Percentiles rank a stretch among this genome's conserved stretches.
phyloP scores from a whole-genome alignment of 1,139 yeast genomes.

The Suzukiozyma palmioleophila region DNA sequence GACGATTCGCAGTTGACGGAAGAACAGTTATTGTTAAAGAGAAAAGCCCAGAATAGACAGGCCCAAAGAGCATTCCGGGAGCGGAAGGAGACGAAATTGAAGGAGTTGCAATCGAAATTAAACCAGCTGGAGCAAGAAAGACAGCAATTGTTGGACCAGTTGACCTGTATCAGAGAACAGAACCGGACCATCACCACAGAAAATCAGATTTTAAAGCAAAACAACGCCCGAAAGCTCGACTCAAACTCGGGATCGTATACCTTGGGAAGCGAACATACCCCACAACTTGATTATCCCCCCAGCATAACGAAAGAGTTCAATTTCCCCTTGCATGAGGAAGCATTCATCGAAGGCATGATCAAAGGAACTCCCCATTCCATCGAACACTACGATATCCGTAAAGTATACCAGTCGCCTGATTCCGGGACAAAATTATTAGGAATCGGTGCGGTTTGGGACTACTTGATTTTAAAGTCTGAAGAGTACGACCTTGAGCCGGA shows the following conservation, averaged over 20 bases:
- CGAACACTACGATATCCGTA: constrained; percentile 18
- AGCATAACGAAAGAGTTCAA: constrained; percentile 16
- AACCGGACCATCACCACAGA: constrained; percentile 55
- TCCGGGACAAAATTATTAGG: constrained; percentile 51
- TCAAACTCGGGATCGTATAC: background rate
- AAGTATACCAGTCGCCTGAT: constrained; percentile 34
- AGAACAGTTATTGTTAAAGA: constrained; percentile 48
- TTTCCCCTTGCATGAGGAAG: constrained; percentile 35
- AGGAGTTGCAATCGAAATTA: constrained; percentile 61
- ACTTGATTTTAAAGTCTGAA: constrained; percentile 46
- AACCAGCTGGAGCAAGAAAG: constrained; percentile 58
- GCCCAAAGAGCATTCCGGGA: constrained; percentile 90
- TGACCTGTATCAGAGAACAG: constrained; percentile 51
- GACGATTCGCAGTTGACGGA: constrained; percentile 44
- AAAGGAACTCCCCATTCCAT: constrained; percentile 19
- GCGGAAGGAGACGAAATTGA: constrained; percentile 70
- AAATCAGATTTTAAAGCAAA: constrained; percentile 43
- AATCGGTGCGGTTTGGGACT: constrained; percentile 82
- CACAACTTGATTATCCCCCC: background rate
- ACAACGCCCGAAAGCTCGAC: background rate
- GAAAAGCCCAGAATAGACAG: constrained; percentile 82
- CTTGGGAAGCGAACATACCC: background rate
- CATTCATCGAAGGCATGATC: constrained; percentile 29
- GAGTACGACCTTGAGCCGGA: constrained; percentile 41
- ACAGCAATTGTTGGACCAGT: constrained; percentile 44